Evolutionary conservation across 78 protist genomes (phyloP).

Genomic region (Cavenderia fasciculata): DNA sequence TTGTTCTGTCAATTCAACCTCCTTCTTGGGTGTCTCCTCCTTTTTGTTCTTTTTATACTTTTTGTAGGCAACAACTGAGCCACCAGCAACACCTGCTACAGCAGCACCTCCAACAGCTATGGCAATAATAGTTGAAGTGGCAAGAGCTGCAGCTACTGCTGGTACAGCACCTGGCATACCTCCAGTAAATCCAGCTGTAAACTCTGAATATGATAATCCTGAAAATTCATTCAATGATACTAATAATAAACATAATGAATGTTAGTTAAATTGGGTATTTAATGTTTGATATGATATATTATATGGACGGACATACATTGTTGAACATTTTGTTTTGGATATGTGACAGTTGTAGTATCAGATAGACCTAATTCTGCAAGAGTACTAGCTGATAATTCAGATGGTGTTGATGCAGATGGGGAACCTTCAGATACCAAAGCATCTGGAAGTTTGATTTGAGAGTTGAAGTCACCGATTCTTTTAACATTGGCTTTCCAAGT

Average conservation of each 20-base stretch:
- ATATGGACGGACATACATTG: not conserved
- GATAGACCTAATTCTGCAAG: not conserved
- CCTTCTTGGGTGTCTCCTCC: not conserved
- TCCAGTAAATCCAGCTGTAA: not conserved
- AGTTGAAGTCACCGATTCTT: not conserved
- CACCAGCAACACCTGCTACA: not conserved
- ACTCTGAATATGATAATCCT: conserved; percentile 9
- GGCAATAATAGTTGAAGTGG: not conserved
- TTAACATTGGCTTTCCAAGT: conserved; percentile 11
- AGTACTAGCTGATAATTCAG: too few relatives aligned
- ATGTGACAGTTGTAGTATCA: not conserved
- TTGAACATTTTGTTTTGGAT: not conserved
- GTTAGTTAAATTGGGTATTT: not conserved
- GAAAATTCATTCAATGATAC: conserved; percentile 14
- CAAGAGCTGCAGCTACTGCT: not conserved
- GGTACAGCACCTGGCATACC: not conserved
- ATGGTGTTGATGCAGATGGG: too few relatives aligned
- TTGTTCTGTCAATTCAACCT: not conserved
- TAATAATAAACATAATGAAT: not conserved
- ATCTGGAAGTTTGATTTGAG: not conserved
- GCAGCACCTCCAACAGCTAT: not conserved
- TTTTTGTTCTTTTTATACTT: not conserved
- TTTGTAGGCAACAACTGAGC: not conserved
- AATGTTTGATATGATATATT: too few relatives aligned
- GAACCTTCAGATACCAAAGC: not conserved